These are phyloP conservation scores for Phoma sp. DNA, from an alignment of 2,329 filamentous ascomycete genomes.

Conservation along the genomic window DNA sequence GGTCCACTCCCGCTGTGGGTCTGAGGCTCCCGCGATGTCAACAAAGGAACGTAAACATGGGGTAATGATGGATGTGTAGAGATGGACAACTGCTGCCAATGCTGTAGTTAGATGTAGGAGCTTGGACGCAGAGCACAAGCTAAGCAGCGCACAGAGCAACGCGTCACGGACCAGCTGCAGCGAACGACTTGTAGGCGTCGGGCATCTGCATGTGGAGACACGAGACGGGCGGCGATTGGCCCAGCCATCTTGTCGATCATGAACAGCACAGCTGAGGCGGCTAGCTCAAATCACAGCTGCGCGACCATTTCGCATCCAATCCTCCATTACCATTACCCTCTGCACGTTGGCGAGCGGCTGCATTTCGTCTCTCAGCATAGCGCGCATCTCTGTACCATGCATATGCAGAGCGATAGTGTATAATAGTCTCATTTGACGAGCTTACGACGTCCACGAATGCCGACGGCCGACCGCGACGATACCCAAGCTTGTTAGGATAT, in stretches of 20 bases:
- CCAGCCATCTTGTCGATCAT: constrained; percentile 10
- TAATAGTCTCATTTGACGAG: constrained; percentile 31
- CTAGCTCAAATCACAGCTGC: constrained; percentile 10
- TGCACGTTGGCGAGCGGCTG: constrained; percentile 5
- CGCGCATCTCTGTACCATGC: constrained; percentile 19
- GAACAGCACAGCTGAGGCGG: constrained; percentile 16
- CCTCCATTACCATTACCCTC: background rate
- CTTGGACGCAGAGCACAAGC: background rate
- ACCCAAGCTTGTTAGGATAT: constrained; percentile 24
- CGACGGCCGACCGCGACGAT: constrained; percentile 23
- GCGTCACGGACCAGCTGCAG: background rate
- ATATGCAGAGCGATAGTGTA: background rate
- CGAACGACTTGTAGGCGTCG: background rate
- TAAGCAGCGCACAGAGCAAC: background rate
- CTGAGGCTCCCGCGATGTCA: constrained; percentile 2
- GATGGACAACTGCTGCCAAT: background rate
- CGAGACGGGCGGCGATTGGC: constrained; percentile 1
- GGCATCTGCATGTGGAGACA: constrained; percentile 4
- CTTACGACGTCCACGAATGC: constrained; percentile 34
- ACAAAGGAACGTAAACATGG: constrained; percentile 8
- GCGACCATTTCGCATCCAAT: background rate
- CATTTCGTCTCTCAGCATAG: constrained; percentile 15
- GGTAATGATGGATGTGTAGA: background rate
- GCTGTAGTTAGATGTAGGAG: background rate
- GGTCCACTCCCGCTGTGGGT: constrained; percentile 10